phyloP scores from a whole-genome alignment of 2,329 filamentous ascomycete genomes.

The Thelonectria olida region DNA sequence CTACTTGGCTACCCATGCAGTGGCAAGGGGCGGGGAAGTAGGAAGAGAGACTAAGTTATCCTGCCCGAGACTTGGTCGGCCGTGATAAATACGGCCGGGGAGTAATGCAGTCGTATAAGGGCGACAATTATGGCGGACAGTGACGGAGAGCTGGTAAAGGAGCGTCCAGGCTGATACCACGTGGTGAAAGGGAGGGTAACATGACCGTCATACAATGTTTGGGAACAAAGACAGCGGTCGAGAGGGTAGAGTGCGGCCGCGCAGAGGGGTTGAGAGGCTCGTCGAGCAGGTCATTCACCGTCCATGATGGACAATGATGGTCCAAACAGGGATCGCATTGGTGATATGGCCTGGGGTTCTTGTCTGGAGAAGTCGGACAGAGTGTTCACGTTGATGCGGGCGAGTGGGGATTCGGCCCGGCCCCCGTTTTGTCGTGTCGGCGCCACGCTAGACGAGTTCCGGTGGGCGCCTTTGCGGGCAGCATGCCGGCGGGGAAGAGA shows the following conservation, averaged over 20 bases:
- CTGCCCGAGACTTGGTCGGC: neutral
- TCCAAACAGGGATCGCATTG: slow-evolving; percentile 7
- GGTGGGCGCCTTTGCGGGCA: slow-evolving; percentile 33
- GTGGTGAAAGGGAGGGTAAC: slow-evolving; percentile 19
- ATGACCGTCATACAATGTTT: slow-evolving; percentile 6
- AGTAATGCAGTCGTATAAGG: neutral
- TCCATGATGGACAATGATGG: slow-evolving; percentile 1
- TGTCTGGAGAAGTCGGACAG: slow-evolving; percentile 5
- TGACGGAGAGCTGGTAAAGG: neutral
- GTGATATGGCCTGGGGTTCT: neutral
- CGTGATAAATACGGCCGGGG: slow-evolving; percentile 2
- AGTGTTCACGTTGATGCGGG: slow-evolving; percentile 19
- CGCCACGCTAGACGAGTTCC: slow-evolving; percentile 37
- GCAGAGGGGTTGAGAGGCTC: neutral
- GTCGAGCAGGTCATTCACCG: neutral
- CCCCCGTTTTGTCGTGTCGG: slow-evolving; percentile 33
- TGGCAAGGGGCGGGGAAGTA: slow-evolving; percentile 16
- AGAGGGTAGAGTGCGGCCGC: slow-evolving; percentile 10
- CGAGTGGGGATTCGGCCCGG: slow-evolving; percentile 42
- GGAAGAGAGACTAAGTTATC: neutral
- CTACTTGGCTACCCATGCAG: neutral
- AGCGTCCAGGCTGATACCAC: slow-evolving; percentile 16
- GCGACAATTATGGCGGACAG: neutral
- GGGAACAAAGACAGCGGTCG: neutral
- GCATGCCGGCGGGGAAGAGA: slow-evolving; percentile 5